Conservation (phyloP, 2,329 filamentous ascomycete species). For the Ophioceras dolichostomum region DNA sequence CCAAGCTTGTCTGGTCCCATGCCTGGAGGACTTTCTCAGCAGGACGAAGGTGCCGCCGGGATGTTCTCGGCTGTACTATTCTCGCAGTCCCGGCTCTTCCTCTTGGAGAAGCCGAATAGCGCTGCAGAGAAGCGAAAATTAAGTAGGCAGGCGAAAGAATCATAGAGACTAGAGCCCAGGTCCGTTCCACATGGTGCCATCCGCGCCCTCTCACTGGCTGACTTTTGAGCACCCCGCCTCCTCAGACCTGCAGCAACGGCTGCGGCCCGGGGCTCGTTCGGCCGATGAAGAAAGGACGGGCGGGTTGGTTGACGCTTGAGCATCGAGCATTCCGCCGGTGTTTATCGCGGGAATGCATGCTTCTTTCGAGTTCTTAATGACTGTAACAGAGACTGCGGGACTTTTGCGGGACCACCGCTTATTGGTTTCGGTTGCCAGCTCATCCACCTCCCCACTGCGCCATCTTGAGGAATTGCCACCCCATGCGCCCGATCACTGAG, state of each 20-base stretch:
- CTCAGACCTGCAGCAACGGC: no score
- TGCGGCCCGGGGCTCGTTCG: no score
- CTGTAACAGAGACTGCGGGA: no score
- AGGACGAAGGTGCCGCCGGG: no score
- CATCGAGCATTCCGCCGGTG: no score
- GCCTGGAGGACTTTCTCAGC: no score
- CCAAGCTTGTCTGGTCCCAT: no score
- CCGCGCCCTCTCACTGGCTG: not conserved
- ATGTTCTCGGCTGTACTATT: not conserved
- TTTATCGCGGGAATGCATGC: no score
- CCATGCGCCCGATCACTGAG: not conserved
- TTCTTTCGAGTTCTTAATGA: not conserved
- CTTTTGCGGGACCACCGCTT: no score
- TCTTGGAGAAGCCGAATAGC: not conserved
- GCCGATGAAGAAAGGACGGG: no score
- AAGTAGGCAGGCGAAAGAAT: not conserved
- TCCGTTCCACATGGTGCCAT: not conserved
- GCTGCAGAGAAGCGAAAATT: not conserved
- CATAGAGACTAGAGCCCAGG: not conserved
- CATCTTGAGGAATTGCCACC: not conserved
- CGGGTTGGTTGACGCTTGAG: no score
- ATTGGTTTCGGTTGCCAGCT: not conserved
- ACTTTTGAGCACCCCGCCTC: no score
- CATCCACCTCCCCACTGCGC: not conserved
- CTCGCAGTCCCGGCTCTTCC: not conserved